Evolutionary conservation across 1,284 basidiomycete genomes (phyloP).

Genomic region (Cryptococcus floricola): DNA sequence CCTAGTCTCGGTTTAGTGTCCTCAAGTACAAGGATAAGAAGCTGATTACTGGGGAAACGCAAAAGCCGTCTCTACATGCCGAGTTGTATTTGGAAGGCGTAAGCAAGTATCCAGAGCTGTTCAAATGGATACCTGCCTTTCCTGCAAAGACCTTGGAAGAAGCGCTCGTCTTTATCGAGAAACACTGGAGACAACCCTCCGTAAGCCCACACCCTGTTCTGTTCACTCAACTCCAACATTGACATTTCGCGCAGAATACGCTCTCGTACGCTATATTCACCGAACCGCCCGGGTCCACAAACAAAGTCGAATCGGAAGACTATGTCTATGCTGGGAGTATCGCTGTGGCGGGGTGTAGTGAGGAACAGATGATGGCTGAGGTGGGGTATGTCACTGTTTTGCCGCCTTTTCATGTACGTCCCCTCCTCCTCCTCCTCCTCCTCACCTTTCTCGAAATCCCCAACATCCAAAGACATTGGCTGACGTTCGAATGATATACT

Average conservation of each 20-base stretch:
- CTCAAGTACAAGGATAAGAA: no score
- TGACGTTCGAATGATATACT: not conserved
- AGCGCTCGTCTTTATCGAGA: slow-evolving; percentile 28
- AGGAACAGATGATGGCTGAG: slow-evolving; percentile 31
- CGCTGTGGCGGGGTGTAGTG: slow-evolving; percentile 26
- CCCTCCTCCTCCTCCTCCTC: no score
- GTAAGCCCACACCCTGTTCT: not conserved
- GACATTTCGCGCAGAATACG: slow-evolving; percentile 7
- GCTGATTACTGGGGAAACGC: no score
- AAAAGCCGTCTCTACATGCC: slow-evolving; percentile 34
- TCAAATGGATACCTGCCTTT: slow-evolving; percentile 22
- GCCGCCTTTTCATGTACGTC: slow-evolving; percentile 33
- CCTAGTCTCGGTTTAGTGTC: not conserved
- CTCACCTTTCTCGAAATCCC: not conserved
- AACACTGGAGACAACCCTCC: slow-evolving; percentile 14
- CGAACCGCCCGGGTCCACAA: slow-evolving; percentile 18
- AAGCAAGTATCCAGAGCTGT: slow-evolving; percentile 21
- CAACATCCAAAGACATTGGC: no score
- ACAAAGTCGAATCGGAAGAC: slow-evolving; percentile 21
- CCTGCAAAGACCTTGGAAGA: slow-evolving; percentile 23
- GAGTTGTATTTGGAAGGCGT: slow-evolving; percentile 28
- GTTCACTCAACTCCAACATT: no score
- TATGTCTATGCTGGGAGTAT: slow-evolving; percentile 38
- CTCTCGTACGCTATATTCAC: slow-evolving; percentile 36
- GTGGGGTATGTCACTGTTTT: slow-evolving; percentile 40